Conservation (phyloP, 2,329 filamentous ascomycete species). For the Fusarium xyrophilum region DNA sequence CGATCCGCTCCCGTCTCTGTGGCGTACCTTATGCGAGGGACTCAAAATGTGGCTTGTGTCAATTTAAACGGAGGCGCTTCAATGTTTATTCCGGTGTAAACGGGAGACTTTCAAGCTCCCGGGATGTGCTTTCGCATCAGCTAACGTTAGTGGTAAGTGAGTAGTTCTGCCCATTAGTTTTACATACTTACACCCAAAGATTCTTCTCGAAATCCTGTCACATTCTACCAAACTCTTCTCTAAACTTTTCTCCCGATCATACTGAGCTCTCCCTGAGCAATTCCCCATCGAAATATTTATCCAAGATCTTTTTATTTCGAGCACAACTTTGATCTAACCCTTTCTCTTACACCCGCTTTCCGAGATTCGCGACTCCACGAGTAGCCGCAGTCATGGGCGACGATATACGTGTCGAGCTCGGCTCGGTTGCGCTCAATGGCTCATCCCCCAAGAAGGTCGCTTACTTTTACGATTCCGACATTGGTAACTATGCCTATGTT, state of each 20-base stretch:
- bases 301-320: not conserved
- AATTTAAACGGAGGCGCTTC: conserved; percentile 33
- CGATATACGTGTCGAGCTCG: conserved; percentile 50
- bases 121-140: conserved; percentile 30
- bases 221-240: not conserved
- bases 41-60: conserved; percentile 7
- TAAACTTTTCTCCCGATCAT: conserved; percentile 28
- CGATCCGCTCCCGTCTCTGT: not conserved
- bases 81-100: conserved; percentile 45
- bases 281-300: conserved; percentile 4
- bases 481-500: conserved; percentile 97
- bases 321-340: not conserved
- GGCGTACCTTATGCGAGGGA: conserved; percentile 20
- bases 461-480: conserved; percentile 98
- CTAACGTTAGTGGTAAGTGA: conserved; percentile 3
- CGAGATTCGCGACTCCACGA: conserved; percentile 26
- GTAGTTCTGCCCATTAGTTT: conserved; percentile 21
- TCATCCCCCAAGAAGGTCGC: conserved; percentile 79
- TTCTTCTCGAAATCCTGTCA: conserved; percentile 27
- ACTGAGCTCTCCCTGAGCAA: conserved; percentile 34
- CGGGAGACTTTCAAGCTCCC: conserved; percentile 19
- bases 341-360: conserved; percentile 8
- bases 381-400: conserved; percentile 47
- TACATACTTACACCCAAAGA: conserved; percentile 29
- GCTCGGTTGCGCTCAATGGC: conserved; percentile 56